These are phyloP conservation scores for Morella rubra DNA, from an alignment of 306 rosid species.

Conservation along the genomic window DNA sequence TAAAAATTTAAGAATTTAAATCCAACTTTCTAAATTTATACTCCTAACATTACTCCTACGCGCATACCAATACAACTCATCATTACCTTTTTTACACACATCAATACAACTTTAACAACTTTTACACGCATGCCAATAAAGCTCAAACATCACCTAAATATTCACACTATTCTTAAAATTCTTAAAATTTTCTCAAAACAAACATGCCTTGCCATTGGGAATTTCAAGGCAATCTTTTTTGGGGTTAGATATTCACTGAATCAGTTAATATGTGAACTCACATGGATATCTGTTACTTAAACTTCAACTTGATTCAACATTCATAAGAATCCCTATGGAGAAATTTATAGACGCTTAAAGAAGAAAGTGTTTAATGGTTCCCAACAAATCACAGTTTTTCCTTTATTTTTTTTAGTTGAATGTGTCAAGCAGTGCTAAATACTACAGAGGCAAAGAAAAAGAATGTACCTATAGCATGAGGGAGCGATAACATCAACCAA, in stretches of 20 bases:
- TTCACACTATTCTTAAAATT: no score
- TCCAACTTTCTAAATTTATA: no score
- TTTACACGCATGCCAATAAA: no score
- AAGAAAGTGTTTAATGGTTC: neutral
- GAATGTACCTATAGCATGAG: conserved; percentile 85
- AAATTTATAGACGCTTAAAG: neutral
- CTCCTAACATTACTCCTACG: no score
- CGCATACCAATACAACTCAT: no score
- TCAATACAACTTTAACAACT: no score
- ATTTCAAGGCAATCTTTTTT: neutral
- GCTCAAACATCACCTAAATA: no score
- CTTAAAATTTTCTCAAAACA: no score
- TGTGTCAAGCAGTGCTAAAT: conserved; percentile 4
- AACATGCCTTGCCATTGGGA: neutral
- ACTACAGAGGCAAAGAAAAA: conserved; percentile 1
- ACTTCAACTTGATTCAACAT: neutral
- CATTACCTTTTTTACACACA: no score
- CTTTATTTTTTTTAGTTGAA: neutral
- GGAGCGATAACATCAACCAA: conserved; percentile 98
- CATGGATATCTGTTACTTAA: neutral
- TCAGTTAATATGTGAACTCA: neutral
- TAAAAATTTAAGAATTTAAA: no score
- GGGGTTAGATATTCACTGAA: neutral
- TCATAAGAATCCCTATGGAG: neutral
- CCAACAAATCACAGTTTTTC: neutral